A percentile compares a stretch with the other conserved stretches of the same genome.
Evolutionary conservation across 148 eudicot species (phyloP).

Genomic region (Vaccinium macrocarpon): DNA sequence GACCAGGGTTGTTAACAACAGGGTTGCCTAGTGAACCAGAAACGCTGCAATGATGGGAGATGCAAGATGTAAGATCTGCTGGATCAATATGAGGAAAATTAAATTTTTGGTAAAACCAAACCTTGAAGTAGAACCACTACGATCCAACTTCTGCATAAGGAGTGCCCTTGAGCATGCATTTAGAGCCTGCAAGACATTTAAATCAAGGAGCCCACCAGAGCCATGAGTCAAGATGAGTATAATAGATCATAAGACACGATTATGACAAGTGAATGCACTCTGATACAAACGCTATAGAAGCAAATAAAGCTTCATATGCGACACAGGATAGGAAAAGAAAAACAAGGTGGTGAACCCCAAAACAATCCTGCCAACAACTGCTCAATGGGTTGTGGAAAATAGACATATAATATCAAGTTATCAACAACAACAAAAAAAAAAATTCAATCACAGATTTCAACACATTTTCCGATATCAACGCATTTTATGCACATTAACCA

Average conservation of each 20-base stretch:
- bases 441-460: too few species aligned
- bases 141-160: conserved; percentile 90
- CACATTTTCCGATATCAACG: too few species aligned
- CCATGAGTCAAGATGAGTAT: not conserved
- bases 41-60: conserved; percentile 39
- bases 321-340: not conserved
- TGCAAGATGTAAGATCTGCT: conserved; percentile 17
- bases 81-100: conserved; percentile 11
- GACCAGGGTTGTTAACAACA: conserved; percentile 30
- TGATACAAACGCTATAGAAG: not conserved
- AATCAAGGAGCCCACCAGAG: not conserved
- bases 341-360: not conserved
- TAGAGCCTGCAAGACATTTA: conserved; percentile 46
- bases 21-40: conserved; percentile 43
- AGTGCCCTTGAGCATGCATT: conserved; percentile 87
- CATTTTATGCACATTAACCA: not conserved
- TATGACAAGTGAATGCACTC: not conserved
- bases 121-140: conserved; percentile 69
- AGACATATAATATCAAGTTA: too few species aligned
- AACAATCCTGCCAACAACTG: too few species aligned
- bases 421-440: too few species aligned
- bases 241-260: not conserved
- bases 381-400: too few species aligned
- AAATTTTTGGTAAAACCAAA: conserved; percentile 22
- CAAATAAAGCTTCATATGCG: not conserved